phyloP scores from a whole-genome alignment of 768 basidiomycete genomes.

The Chalciporus sphaerocephalus region DNA sequence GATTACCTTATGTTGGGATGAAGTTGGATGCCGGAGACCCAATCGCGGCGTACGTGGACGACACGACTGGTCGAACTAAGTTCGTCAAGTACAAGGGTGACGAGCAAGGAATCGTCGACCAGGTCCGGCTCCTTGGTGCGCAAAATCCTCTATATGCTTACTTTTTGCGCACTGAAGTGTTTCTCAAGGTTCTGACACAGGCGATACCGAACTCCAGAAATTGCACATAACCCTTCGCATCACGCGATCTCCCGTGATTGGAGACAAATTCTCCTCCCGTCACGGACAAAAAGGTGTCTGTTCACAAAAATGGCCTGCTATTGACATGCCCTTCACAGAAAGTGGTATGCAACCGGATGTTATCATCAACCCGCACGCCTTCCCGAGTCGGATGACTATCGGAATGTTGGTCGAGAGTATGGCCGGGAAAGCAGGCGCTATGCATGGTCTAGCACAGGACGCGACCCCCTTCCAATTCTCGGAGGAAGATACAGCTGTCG shows the following conservation, averaged over 20 bases:
- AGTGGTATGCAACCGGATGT: slow-evolving; percentile 99
- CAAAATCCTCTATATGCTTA: background rate
- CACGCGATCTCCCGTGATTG: slow-evolving; percentile 92
- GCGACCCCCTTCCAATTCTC: slow-evolving; percentile 98
- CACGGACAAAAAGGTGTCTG: slow-evolving; percentile 99
- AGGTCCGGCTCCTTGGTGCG: slow-evolving; percentile 85
- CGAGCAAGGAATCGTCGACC: slow-evolving; percentile 83
- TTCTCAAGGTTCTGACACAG: slow-evolving; percentile 72
- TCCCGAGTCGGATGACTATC: slow-evolving; percentile 99
- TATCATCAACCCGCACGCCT: slow-evolving; percentile 99
- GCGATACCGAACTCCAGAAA: slow-evolving; percentile 86
- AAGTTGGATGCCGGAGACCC: slow-evolving; percentile 69
- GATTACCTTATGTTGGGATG: slow-evolving; percentile 75
- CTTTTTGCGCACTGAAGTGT: slow-evolving; percentile 1
- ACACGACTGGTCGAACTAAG: slow-evolving; percentile 74
- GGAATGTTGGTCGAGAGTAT: slow-evolving; percentile 99
- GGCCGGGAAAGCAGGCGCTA: slow-evolving; percentile 98
- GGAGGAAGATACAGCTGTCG: slow-evolving; percentile 94
- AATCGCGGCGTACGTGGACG: slow-evolving; percentile 84
- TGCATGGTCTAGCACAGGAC: slow-evolving; percentile 98
- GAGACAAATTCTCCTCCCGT: slow-evolving; percentile 98
- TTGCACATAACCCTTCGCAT: slow-evolving; percentile 91
- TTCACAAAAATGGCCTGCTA: slow-evolving; percentile 96
- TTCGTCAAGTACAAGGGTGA: slow-evolving; percentile 97
- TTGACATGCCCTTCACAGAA: slow-evolving; percentile 99